Evolutionary conservation across 176 grass and related monocot genomes (phyloP), one percentile per base, ranked within the genome.

Genomic region (Oryza punctata): DNA sequence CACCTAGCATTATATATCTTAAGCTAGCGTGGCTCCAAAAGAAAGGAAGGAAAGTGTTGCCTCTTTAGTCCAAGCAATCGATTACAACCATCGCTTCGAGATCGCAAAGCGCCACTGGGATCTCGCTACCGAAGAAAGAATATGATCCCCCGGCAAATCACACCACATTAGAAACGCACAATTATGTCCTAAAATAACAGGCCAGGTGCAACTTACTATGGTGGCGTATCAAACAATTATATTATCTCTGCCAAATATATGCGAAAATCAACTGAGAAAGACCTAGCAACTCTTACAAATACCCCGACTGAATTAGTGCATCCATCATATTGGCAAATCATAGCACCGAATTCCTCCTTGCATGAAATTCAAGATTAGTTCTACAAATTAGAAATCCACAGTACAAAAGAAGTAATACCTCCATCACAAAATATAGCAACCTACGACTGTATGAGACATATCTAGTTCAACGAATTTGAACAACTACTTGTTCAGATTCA

Each of bases 91-190:
- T 49, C 76, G 18, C 16, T 49, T 27, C 70, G 70, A 70, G 64
- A 44, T 71, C 19, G 65, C 23, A 81, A 89, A 70, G 82, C n/a
- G 24, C 2, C 66, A 25, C 11, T 66, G 57, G 24, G 24, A 26
- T 67, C 60, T 3, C 71, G 24, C 19, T 28, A 25, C 26, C 45
- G 66, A 77, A 19, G 88, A 57, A 57, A 57, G 52, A 90, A 87
- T 64, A 49, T 69, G 75, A 87, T 90, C 79, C 61, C 47, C 63
- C 28, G 84, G 68, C 69, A 79, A 72, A 87, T 87, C 69, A 73
- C 78, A 63, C 82, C 73, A 66, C 67, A 65, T 78, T 57, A 68
- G 26, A 67, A 86, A 59, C 67, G 78, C 59, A 28, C 29, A 86
- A 77, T 66, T 70, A 27, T 78, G 67, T 46, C 75, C 70, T 7